Conservation (phyloP, 2,329 filamentous ascomycete species). For the Rhytidhysteron rufulum region DNA sequence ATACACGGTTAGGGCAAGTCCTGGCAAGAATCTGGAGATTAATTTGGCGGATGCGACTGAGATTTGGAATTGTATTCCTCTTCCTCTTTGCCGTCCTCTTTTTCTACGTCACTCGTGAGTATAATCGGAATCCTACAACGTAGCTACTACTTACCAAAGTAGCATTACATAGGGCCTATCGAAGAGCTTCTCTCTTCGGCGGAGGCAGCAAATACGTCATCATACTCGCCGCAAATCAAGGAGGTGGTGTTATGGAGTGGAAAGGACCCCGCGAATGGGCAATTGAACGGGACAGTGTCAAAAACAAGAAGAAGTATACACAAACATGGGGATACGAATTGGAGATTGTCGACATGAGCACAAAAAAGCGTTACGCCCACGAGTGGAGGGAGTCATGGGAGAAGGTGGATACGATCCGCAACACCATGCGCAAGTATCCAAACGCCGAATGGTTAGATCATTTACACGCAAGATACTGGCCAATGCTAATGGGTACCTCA, state of each 20-base stretch:
- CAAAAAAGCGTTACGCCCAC: conserved; percentile 96
- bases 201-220: conserved; percentile 90
- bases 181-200: conserved; percentile 68
- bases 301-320: conserved; percentile 90
- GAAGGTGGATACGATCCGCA: conserved; percentile 91
- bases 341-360: conserved; percentile 97
- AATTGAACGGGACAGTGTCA: conserved; percentile 91
- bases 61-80: conserved; percentile 56
- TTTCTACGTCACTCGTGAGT: conserved; percentile 73
- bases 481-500: conserved; percentile 43
- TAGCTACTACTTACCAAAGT: conserved; percentile 19
- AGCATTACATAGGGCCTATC: conserved; percentile 61
- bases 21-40: conserved; percentile 44
- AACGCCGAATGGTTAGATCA: conserved; percentile 83
- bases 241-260: conserved; percentile 98
- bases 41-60: conserved; percentile 63
- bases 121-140: conserved; percentile 1
- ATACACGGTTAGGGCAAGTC: conserved; percentile 30
- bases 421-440: conserved; percentile 87
- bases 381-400: conserved; percentile 99
- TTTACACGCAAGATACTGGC: conserved; percentile 2
- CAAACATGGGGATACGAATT: conserved; percentile 89
- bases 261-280: conserved; percentile 97
- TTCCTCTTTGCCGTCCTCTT: conserved; percentile 60
- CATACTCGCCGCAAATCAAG: conserved; percentile 87